A percentile compares a stretch with the other conserved stretches of the same genome.
Conservation (phyloP, 2,329 filamentous ascomycete species). For the Tolypocladium guangdongense region DNA sequence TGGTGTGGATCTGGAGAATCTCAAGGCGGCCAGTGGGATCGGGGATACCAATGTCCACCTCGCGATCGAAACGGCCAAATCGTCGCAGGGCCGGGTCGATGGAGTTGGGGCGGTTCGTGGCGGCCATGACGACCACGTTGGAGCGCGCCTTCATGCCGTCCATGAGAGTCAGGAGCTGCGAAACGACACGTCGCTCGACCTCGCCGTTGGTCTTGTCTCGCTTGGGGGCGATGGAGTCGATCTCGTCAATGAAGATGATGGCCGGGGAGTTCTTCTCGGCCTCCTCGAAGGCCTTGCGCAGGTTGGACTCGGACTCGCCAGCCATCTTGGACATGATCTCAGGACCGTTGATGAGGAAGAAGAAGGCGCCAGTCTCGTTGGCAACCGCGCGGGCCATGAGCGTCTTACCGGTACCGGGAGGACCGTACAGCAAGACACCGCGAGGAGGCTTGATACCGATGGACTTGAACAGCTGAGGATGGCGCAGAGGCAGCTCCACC, state of each 20-base stretch:
- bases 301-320: slow-evolving; percentile 95
- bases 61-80: slow-evolving; percentile 97
- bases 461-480: slow-evolving; percentile 98
- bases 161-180: slow-evolving; percentile 95
- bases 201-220: slow-evolving; percentile 99
- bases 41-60: slow-evolving; percentile 96
- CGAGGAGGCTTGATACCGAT: slow-evolving; percentile 99
- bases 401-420: slow-evolving; percentile 98
- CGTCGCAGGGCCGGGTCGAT: slow-evolving; percentile 96
- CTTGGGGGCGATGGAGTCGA: slow-evolving; percentile 98
- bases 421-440: slow-evolving; percentile 92
- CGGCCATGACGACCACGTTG: slow-evolving; percentile 98
- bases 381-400: slow-evolving; percentile 97
- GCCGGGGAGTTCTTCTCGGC: slow-evolving; percentile 98
- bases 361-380: slow-evolving; percentile 98
- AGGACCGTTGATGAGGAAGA: slow-evolving; percentile 98
- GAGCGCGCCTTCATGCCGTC: slow-evolving; percentile 99
- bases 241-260: slow-evolving; percentile 99
- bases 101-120: slow-evolving; percentile 96
- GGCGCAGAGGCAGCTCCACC: slow-evolving; percentile 91
- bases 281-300: slow-evolving; percentile 98
- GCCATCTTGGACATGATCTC: slow-evolving; percentile 99
- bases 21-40: slow-evolving; percentile 97
- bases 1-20: slow-evolving; percentile 98
- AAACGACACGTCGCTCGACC: slow-evolving; percentile 96